Base-by-base conservation (phyloP, 1,284 basidiomycete genomes). In the Apiotrichum siamense region DNA sequence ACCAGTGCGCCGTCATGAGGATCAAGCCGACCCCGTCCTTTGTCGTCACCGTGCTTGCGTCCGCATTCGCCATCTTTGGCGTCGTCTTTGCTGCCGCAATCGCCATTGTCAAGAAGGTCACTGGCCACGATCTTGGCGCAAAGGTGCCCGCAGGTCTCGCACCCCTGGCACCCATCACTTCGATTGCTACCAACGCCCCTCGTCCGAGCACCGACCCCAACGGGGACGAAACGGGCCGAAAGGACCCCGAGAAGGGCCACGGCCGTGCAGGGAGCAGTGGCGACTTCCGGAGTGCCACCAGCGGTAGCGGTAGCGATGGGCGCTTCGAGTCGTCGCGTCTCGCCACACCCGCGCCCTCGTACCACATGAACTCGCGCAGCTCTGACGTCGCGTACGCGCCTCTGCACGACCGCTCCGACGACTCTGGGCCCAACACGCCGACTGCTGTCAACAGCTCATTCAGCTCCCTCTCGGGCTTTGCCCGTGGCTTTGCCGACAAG, bases 21-120 rank as follows among this genome's bases (percentile, higher is more conserved):
- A 57, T 57, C 39, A 57, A 57, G 49, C 47, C 45, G 15, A 47
- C 52, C 12, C 52, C 55, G 11, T 31, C 43, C 18, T 57, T 57
- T 44, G 49, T 48, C 27, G 42, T 57, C 18, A 37, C 49, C 4
- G 55, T 57, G 3, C 41, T 57, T 5, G 55, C 52, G 47, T 20
- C 54, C 6, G 46, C 52, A n/a, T 47, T 57, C 15, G 55, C 55
- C 17, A 44, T 57, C 10, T 57, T 57, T 27, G 55, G 52, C 7
- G 52, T 41, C 35, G 52, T 54, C 17, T 57, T 57, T 18, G 49
- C 49, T 9, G 49, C 36, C 4, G 46, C 47, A 10, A 40, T 47
- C 12, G 40, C 50, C 25, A 25, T 54, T 29, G 35, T 52, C 42
- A 45, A 53, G 31, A 50, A 53, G 43, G 23, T 57, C 27, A 50